Conservation (phyloP, 306 rosid genomes). For the Begonia peltatifolia region DNA sequence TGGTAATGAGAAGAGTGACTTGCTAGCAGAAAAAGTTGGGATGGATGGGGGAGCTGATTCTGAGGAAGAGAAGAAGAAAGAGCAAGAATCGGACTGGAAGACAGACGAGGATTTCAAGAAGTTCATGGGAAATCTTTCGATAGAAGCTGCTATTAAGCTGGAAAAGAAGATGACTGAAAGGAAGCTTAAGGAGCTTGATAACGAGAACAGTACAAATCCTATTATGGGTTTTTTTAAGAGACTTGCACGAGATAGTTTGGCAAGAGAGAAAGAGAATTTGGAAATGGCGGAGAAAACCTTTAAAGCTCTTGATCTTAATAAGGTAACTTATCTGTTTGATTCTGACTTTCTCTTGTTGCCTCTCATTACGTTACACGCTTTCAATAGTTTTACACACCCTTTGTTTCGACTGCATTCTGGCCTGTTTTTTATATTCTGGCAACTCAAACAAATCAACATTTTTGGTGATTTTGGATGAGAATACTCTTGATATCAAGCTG, state of each 20-base stretch:
- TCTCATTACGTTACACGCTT: too few relatives aligned
- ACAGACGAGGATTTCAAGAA: conserved; percentile 72
- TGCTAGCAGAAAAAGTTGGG: conserved; percentile 10
- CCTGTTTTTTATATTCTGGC: too few relatives aligned
- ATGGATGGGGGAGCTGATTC: conserved; percentile 1
- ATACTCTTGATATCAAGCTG: too few relatives aligned
- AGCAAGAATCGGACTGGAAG: conserved; percentile 72
- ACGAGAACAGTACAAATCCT: conserved; percentile 41
- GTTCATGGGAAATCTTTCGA: conserved; percentile 74
- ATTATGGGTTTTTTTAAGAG: conserved; percentile 24
- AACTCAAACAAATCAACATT: too few relatives aligned
- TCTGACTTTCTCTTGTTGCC: not conserved
- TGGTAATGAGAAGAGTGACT: conserved; percentile 10
- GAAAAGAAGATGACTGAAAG: conserved; percentile 84
- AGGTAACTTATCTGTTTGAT: conserved; percentile 21
- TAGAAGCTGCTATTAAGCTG: conserved; percentile 83
- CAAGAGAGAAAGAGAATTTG: conserved; percentile 46
- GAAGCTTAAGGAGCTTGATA: conserved; percentile 67
- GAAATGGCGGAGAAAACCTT: conserved; percentile 61
- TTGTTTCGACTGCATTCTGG: too few relatives aligned
- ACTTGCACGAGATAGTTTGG: conserved; percentile 30
- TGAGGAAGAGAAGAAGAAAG: conserved; percentile 25
- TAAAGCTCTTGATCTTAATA: conserved; percentile 70
- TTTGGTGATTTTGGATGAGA: too few relatives aligned
- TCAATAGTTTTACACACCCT: too few relatives aligned